Evolutionary conservation across 306 rosid genomes (phyloP).

Genomic region (Vachellia collinsii): DNA sequence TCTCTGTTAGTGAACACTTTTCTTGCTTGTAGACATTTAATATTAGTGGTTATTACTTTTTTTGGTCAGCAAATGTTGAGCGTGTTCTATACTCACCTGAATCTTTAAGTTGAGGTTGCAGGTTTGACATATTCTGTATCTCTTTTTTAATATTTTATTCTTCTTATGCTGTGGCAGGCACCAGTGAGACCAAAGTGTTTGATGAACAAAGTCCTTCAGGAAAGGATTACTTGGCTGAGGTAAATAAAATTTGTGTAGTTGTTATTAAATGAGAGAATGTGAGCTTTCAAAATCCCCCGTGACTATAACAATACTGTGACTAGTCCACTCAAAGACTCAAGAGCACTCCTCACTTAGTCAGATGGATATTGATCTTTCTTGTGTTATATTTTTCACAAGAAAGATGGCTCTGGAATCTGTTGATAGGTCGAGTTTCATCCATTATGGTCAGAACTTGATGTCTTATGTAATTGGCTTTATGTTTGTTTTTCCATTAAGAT

Average conservation of each 20-base stretch:
- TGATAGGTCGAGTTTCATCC: too few relatives aligned
- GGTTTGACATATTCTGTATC: neutral
- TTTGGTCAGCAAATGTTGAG: conserved; percentile 9
- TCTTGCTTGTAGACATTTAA: conserved; percentile 13
- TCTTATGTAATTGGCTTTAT: too few relatives aligned
- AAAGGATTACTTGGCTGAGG: conserved; percentile 95
- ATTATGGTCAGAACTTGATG: too few relatives aligned
- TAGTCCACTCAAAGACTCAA: too few relatives aligned
- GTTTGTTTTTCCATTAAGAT: too few relatives aligned
- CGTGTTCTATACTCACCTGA: conserved; percentile 6
- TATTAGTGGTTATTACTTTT: conserved; percentile 10
- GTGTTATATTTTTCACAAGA: too few relatives aligned
- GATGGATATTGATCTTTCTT: too few relatives aligned
- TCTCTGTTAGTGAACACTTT: conserved; percentile 11
- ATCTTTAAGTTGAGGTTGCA: neutral
- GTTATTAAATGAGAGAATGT: too few relatives aligned
- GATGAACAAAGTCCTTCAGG: conserved; percentile 92
- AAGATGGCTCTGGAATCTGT: too few relatives aligned
- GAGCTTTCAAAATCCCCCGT: too few relatives aligned
- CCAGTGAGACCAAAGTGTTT: conserved; percentile 73
- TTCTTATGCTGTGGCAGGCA: conserved; percentile 53
- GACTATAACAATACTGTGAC: too few relatives aligned
- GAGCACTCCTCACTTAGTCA: too few relatives aligned
- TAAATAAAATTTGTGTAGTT: conserved; percentile 41
- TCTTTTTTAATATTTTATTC: conserved; percentile 33